phyloP scores from a whole-genome alignment of 805 yeast genomes.

The Ogataea allantospora region DNA sequence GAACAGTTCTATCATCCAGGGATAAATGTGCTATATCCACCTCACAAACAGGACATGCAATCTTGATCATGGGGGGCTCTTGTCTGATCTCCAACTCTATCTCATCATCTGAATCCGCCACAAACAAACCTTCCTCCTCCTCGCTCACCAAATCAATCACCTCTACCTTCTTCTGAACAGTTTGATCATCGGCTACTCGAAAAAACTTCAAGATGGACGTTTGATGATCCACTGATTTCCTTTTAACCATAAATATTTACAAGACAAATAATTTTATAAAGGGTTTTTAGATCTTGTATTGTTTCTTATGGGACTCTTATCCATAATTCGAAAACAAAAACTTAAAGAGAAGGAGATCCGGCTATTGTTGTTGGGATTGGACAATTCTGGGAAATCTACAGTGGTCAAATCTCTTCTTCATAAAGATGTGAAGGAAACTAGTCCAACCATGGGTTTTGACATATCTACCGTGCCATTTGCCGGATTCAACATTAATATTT shows the following conservation, averaged over 20 bases:
- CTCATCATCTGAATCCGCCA: constrained; percentile 9
- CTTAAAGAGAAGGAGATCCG: constrained; percentile 75
- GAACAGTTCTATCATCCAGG: constrained; percentile 45
- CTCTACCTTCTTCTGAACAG: constrained; percentile 13
- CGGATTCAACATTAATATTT: constrained; percentile 52
- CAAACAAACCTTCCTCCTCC: constrained; percentile 7
- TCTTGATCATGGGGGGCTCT: not conserved
- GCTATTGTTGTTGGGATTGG: constrained; percentile 77
- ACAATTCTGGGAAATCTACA: constrained; percentile 90
- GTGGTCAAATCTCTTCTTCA: constrained; percentile 59
- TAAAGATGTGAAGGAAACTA: constrained; percentile 51
- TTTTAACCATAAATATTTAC: constrained; percentile 7
- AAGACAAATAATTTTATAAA: not conserved
- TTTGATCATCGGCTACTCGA: constrained; percentile 5
- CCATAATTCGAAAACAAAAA: constrained; percentile 79
- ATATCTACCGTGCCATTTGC: constrained; percentile 55
- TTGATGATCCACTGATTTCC: constrained; percentile 12
- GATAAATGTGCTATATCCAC: constrained; percentile 37
- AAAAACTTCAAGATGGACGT: constrained; percentile 23
- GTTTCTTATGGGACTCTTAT: constrained; percentile 70
- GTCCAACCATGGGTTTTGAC: constrained; percentile 90
- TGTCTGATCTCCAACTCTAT: constrained; percentile 7
- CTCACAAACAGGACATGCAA: constrained; percentile 54
- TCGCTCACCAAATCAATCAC: constrained; percentile 15
- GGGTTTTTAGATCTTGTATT: not conserved